phyloP scores from a whole-genome alignment of 257 asterid genomes.

The Jacaranda copaia region DNA sequence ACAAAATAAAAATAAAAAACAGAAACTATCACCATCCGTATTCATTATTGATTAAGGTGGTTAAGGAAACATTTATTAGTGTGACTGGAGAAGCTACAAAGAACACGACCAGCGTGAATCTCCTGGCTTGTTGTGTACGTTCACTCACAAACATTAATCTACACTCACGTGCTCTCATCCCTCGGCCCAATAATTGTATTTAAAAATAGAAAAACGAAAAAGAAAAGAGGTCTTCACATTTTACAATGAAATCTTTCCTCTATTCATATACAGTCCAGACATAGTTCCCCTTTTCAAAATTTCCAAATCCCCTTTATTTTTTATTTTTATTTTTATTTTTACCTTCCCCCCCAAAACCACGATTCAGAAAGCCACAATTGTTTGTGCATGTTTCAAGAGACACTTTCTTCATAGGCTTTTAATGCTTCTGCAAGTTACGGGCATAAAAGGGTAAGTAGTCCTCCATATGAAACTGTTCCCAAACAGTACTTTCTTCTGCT shows the following conservation, averaged over 20 bases:
- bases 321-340: too few relatives aligned
- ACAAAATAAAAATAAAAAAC: too few relatives aligned
- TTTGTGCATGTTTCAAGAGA: background rate
- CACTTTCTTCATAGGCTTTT: constrained; percentile 30
- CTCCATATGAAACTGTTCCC: constrained; percentile 28
- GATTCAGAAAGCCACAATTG: too few relatives aligned
- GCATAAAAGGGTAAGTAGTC: background rate
- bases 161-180: background rate
- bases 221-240: background rate
- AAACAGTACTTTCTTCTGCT: constrained; percentile 28
- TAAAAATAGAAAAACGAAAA: background rate
- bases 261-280: background rate
- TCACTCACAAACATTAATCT: background rate
- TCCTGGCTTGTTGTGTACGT: constrained; percentile 27
- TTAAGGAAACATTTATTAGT: too few relatives aligned
- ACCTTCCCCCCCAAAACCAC: too few relatives aligned
- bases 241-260: background rate
- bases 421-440: constrained; percentile 29
- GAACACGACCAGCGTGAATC: background rate
- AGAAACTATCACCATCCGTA: too few relatives aligned
- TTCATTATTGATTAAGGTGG: too few relatives aligned
- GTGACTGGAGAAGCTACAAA: too few relatives aligned
- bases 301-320: background rate
- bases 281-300: background rate
- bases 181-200: background rate